These are phyloP conservation scores for Cryptococcus hybrid DNA, from an alignment of 1,284 basidiomycete species.

Conservation along the genomic window DNA sequence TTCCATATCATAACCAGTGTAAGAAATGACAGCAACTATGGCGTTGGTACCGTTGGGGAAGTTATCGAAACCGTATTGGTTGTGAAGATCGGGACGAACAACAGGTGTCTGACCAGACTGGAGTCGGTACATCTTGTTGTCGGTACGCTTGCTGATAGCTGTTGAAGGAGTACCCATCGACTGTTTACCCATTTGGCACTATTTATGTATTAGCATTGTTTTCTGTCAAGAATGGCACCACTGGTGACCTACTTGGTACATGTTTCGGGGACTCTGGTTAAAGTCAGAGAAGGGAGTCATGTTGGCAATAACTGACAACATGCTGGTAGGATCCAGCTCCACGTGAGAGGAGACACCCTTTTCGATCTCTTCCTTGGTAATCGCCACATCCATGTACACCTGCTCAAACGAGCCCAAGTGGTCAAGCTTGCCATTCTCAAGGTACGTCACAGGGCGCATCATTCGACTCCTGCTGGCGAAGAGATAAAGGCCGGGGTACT, in stretches of 20 bases:
- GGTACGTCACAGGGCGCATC: conserved; percentile 97
- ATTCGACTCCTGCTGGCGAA: conserved; percentile 87
- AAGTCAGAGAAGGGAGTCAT: conserved; percentile 80
- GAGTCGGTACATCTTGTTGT: conserved; percentile 97
- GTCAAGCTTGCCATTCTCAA: conserved; percentile 82
- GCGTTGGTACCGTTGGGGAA: conserved; percentile 99
- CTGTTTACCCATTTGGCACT: conserved; percentile 96
- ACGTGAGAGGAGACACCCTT: conserved; percentile 80
- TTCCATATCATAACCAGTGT: conserved; percentile 99
- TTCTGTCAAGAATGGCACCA: too few species aligned
- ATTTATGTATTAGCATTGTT: background rate
- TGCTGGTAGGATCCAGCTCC: conserved; percentile 92
- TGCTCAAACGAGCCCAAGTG: conserved; percentile 97
- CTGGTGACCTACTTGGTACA: conserved; percentile 60
- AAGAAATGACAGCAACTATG: conserved; percentile 98
- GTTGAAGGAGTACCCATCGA: conserved; percentile 99
- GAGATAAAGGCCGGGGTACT: conserved; percentile 94
- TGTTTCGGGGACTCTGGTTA: conserved; percentile 70
- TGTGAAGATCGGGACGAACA: conserved; percentile 88
- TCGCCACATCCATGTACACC: conserved; percentile 98
- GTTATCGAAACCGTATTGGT: conserved; percentile 97
- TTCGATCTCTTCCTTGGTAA: conserved; percentile 86
- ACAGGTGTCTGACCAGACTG: conserved; percentile 95
- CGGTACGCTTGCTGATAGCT: conserved; percentile 84
- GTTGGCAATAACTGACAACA: conserved; percentile 73